Percentiles rank a stretch among this genome's conserved stretches.
These are phyloP conservation scores for Cenchrus purpureus DNA, from an alignment of 176 grass and related monocot genomes.

Conservation along the genomic window DNA sequence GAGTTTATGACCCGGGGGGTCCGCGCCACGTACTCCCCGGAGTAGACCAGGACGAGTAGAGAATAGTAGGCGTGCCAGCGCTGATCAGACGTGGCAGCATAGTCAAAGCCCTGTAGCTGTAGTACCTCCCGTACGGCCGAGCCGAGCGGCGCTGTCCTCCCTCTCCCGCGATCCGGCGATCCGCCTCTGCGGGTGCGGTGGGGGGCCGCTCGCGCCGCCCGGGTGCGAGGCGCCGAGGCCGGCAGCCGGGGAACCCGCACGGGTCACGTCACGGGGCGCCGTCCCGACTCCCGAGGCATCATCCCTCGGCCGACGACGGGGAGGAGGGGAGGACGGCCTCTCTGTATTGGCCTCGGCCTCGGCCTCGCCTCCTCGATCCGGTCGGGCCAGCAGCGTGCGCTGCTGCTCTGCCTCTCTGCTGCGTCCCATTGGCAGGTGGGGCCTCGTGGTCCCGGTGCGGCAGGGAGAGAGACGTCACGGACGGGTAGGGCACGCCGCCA, in stretches of 20 bases:
- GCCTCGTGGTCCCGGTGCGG: not conserved
- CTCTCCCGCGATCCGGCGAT: not conserved
- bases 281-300: not conserved
- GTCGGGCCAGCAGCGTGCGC: constrained; percentile 14
- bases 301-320: not conserved
- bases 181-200: not conserved
- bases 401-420: not conserved
- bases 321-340: no score
- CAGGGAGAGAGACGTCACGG: constrained; percentile 30
- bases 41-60: not conserved
- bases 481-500: not conserved
- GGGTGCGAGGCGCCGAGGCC: not conserved
- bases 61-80: not conserved
- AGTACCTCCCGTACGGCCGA: constrained; percentile 1
- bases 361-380: not conserved
- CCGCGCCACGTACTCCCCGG: not conserved
- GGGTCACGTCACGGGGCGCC: constrained; percentile 40
- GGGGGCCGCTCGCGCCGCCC: not conserved
- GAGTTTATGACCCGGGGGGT: not conserved
- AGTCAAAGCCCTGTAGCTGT: constrained; percentile 27
- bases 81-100: constrained; percentile 36
- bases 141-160: constrained; percentile 12
- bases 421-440: constrained; percentile 17
- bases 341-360: not conserved
- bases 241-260: not conserved